These are phyloP conservation scores for Diaporthe capsici DNA, from an alignment of 2,329 filamentous ascomycete species.

Conservation along the genomic window DNA sequence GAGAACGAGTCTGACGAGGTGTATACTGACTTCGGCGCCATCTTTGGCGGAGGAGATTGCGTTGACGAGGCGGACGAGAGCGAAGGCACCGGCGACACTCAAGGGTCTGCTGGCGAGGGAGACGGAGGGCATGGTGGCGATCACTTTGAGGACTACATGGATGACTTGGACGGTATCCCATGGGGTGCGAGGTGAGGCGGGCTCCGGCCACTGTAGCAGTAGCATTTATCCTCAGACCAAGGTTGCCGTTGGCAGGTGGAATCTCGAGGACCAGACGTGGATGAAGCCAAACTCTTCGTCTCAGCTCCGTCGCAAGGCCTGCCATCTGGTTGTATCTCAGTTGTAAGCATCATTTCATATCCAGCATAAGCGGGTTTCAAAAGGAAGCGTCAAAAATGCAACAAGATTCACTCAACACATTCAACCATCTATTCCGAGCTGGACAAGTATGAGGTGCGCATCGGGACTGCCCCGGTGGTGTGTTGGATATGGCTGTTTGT, in stretches of 20 bases:
- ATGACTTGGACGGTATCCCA: conserved; percentile 69
- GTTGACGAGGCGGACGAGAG: conserved; percentile 50
- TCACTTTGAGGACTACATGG: conserved; percentile 68
- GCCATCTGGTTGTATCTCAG: background rate
- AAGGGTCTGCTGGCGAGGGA: background rate
- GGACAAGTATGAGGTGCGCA: background rate
- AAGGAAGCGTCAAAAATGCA: background rate
- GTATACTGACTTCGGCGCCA: conserved; percentile 68
- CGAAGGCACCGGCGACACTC: conserved; percentile 45
- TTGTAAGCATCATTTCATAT: conserved; percentile 14
- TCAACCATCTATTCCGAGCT: background rate
- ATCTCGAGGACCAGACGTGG: background rate
- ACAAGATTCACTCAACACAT: too few relatives aligned
- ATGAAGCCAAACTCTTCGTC: background rate
- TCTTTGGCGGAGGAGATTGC: conserved; percentile 56
- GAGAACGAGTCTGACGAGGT: conserved; percentile 65
- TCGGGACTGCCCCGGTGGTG: background rate
- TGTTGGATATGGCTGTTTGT: background rate
- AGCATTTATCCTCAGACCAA: background rate
- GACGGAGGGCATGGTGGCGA: conserved; percentile 42
- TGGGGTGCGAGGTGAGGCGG: conserved; percentile 53
- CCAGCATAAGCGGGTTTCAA: background rate
- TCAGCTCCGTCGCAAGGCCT: background rate
- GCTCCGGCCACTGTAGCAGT: background rate
- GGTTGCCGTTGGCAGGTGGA: background rate